Conservation (phyloP, 2,329 filamentous ascomycete species). For the Neopestalotiopsis sp. region DNA sequence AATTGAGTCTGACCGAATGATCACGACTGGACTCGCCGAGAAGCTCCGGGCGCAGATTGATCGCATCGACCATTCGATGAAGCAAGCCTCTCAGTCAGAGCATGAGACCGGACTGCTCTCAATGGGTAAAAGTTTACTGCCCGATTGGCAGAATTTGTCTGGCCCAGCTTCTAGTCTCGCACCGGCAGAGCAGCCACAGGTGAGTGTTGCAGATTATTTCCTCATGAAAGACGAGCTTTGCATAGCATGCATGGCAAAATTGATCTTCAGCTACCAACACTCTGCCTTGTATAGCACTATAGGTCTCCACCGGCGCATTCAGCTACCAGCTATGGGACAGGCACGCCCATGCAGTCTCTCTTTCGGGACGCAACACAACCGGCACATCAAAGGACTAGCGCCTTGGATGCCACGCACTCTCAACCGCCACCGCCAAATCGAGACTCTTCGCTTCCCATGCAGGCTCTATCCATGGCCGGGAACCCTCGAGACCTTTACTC, state of each 20-base stretch:
- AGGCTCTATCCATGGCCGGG: not conserved
- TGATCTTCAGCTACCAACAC: not conserved
- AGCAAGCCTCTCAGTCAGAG: not conserved
- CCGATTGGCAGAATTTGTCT: not conserved
- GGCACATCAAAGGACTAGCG: not conserved
- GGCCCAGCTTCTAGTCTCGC: not conserved
- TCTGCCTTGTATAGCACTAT: not conserved
- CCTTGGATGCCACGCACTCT: not conserved
- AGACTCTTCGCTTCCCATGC: not conserved
- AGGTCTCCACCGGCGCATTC: not conserved
- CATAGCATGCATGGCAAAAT: not conserved
- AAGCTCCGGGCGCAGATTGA: not conserved
- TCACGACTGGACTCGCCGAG: slow-evolving; percentile 9
- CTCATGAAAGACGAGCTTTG: not conserved
- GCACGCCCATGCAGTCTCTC: not conserved
- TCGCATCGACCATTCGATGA: slow-evolving; percentile 6
- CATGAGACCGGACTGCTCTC: slow-evolving; percentile 1
- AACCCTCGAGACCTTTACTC: not conserved
- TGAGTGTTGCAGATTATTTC: not conserved
- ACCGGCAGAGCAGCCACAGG: not conserved
- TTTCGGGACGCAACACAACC: not conserved
- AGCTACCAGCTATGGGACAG: not conserved
- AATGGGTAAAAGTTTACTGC: slow-evolving; percentile 6
- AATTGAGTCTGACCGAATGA: slow-evolving; percentile 11
- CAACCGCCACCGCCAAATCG: not conserved